Percentiles rank a stretch among this genome's conserved stretches.
These are phyloP conservation scores for Aeminium ludgeri DNA, from an alignment of 495 filamentous ascomycete genomes.

Conservation along the genomic window DNA sequence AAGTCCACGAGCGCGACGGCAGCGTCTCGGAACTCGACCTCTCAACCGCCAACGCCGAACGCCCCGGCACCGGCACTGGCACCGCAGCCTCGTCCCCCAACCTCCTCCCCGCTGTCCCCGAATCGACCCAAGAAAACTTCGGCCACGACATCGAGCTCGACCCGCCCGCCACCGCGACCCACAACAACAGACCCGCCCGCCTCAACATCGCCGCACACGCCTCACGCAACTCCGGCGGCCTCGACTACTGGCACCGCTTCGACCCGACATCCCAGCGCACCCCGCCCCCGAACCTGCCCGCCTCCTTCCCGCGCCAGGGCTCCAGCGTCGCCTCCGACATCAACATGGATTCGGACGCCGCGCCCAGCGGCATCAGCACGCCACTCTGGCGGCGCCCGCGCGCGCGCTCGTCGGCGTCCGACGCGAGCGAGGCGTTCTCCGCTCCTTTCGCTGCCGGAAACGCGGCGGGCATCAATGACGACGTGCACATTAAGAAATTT, in stretches of 20 bases:
- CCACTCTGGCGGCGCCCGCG: conserved; percentile 21
- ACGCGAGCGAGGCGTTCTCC: conserved; percentile 16
- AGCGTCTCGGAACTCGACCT: conserved; percentile 21
- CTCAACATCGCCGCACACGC: conserved; percentile 39
- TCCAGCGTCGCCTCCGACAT: conserved; percentile 19
- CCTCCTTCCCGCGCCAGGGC: conserved; percentile 26
- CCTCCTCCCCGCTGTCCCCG: conserved; percentile 24
- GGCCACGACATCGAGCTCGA: conserved; percentile 38
- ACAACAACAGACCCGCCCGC: conserved; percentile 30
- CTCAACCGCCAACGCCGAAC: conserved; percentile 13
- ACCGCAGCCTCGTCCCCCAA: conserved; percentile 33
- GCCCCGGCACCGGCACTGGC: conserved; percentile 26
- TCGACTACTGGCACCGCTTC: conserved; percentile 67
- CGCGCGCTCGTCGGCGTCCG: conserved; percentile 8
- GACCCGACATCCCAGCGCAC: conserved; percentile 40
- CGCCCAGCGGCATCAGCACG: conserved; percentile 16
- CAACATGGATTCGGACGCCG: conserved; percentile 7
- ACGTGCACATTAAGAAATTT: conserved; percentile 32
- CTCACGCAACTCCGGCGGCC: conserved; percentile 49
- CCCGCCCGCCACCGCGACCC: conserved; percentile 11
- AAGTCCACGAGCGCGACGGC: conserved; percentile 60
- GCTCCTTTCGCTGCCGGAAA: conserved; percentile 19
- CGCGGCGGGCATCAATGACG: conserved; percentile 48
- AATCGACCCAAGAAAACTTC: conserved; percentile 34
- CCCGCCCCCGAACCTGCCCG: conserved; percentile 43